A percentile compares a stretch with the other conserved stretches of the same genome.
Conservation (phyloP, 345 rosid species). For the Moricandia moricandioides region DNA sequence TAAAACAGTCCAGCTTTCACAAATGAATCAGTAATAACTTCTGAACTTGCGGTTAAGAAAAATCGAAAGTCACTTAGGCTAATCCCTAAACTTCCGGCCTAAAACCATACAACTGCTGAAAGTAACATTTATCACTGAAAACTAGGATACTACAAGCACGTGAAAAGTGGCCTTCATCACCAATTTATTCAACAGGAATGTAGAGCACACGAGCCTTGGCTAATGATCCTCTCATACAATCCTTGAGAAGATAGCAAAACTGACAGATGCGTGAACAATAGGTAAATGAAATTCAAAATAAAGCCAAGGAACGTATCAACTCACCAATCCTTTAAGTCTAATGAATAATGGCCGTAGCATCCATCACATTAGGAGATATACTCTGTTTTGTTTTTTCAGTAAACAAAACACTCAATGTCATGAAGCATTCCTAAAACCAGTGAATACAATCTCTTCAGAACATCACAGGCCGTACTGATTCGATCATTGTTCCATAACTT, state of each 20-base stretch:
- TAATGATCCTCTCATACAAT: slow-evolving; percentile 76
- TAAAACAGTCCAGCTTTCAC: slow-evolving; percentile 71
- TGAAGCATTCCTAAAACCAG: slow-evolving; percentile 23
- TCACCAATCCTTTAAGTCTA: slow-evolving; percentile 86
- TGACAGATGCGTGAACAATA: background rate
- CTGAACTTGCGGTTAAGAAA: slow-evolving; percentile 54
- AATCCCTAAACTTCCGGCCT: background rate
- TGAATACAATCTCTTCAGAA: slow-evolving; percentile 35
- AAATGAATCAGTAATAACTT: slow-evolving; percentile 75
- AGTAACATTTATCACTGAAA: background rate
- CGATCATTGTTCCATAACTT: slow-evolving; percentile 89
- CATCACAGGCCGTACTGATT: slow-evolving; percentile 60
- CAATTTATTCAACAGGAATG: slow-evolving; percentile 71
- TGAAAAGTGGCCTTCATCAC: slow-evolving; percentile 59
- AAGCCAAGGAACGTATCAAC: slow-evolving; percentile 23
- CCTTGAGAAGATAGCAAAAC: slow-evolving; percentile 42
- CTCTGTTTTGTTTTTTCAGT: slow-evolving; percentile 44
- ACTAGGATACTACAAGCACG: slow-evolving; percentile 78
- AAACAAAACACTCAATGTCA: slow-evolving; percentile 11
- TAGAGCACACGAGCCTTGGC: slow-evolving; percentile 74
- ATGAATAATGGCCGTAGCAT: slow-evolving; percentile 64
- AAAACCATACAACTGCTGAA: background rate
- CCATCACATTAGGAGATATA: slow-evolving; percentile 63
- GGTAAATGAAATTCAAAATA: background rate
- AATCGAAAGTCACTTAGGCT: background rate